phyloP scores from a whole-genome alignment of 441 rosid genomes.

The Adansonia madagascariensis region DNA sequence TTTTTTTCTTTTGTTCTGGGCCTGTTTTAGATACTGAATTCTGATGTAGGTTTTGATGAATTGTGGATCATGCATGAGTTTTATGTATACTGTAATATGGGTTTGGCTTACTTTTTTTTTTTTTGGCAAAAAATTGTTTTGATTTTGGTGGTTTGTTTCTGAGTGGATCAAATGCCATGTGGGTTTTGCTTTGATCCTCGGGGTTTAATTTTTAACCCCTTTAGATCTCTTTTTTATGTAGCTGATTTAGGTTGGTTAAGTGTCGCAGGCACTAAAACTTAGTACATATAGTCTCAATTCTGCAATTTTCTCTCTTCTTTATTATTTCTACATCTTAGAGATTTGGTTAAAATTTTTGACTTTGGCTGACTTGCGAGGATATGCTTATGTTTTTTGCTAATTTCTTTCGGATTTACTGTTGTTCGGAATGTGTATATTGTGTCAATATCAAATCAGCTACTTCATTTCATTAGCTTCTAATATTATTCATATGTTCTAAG shows the following conservation, averaged over 20 bases:
- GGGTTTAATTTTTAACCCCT: not conserved
- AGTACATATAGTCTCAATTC: not conserved
- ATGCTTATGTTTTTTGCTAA: not conserved
- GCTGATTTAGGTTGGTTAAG: constrained; percentile 2
- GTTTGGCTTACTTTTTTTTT: constrained; percentile 25
- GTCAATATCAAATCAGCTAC: not conserved
- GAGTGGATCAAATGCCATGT: constrained; percentile 2
- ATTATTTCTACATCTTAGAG: not conserved
- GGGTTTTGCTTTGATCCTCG: not conserved
- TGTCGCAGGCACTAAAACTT: not conserved
- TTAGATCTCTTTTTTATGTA: not conserved
- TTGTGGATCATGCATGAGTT: constrained; percentile 7
- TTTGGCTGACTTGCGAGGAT: not conserved
- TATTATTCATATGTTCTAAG: not conserved
- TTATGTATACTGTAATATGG: constrained; percentile 23
- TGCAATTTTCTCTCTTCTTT: not conserved
- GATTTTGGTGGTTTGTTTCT: not conserved
- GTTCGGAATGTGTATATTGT: not conserved
- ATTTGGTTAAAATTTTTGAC: not conserved
- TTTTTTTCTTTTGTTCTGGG: not conserved
- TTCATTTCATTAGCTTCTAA: not conserved
- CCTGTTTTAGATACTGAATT: constrained; percentile 14
- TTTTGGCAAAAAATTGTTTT: constrained; percentile 17
- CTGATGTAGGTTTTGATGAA: constrained; percentile 16
- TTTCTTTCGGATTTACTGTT: not conserved